Base-by-base conservation (phyloP, 108 stramenopile species). In the Cyclotella kingstonii region DNA sequence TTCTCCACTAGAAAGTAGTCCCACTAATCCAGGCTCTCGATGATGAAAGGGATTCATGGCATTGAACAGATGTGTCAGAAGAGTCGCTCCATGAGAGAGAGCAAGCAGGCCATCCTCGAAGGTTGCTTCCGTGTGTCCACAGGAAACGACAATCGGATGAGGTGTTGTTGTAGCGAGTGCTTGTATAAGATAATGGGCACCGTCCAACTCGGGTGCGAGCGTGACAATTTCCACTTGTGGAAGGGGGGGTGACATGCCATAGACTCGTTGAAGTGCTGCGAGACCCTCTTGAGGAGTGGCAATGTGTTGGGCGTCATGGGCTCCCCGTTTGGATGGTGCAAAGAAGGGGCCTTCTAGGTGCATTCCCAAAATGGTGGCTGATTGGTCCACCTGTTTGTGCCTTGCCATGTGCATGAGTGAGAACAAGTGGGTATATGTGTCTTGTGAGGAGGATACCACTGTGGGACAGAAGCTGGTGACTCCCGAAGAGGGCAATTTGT, bases 11-110 rank as follows among this genome's bases (percentile, higher is more conserved):
- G 59, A 63, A 29, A 77, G 65, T n/a, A 84, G 48, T 0, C 84
- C 84, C 2, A 77, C 56, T 21, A 84, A 57, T 33, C 84, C 84
- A 4, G 84, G 84, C n/a, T 67, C 41, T 7, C 84, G 70, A 56
- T 84, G 84, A 42, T 84, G 84, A 52, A 84, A 82, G 4, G 74
- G 60, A 29, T 58, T 61, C 84, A 84, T 84, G 12, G 84, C 84
- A 46, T 84, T 84, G 58, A 55, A 84, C 18, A 84, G 39, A 60
- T 84, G 84, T 6, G 84, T 84, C 5, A 82, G 44, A 10, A 84
- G 47, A 21, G 65, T 65, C 5, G 84, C 84, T 15, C 84, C 84
- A 26, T 56, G 44, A 6, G 45, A n/a, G 6, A 81, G 17, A 15
- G 74, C 84, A 23, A 33, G 33, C 4, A 54, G 27, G 18, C 74